Base-by-base conservation (phyloP, 352 stramenopile genomes). In the Blastocystis sp. region DNA sequence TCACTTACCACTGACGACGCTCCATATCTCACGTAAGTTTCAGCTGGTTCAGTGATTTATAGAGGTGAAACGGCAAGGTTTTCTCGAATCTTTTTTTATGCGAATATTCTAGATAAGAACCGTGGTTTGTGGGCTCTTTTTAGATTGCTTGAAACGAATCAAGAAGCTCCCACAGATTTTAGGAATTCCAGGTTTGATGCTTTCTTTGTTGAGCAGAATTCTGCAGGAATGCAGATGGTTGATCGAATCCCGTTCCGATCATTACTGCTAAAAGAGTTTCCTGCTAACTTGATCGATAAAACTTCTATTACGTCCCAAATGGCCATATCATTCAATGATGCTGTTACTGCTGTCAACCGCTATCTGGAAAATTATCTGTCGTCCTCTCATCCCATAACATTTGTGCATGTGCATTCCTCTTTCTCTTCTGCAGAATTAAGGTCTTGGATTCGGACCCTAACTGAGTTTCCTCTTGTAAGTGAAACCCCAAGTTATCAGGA, bases 381-480 rank as follows among this genome's bases (percentile, higher is more conserved):
- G 23, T 84, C 73, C 6, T 18, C 53, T 3, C 77, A 88, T 43
- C 9, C 77, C 11, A 92, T 93, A 43, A 94, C 96, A 0, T 94
- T 98, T 39, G 92, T 98, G n/a, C 69, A 90, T 26, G 26, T 90
- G 55, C 20, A 94, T 90, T 45, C 92, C 93, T 79, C 79, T 87
- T 1, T 95, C 29, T 50, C 92, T 1, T 92, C 91, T 26, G 93
- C 92, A 62, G 90, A 93, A 20, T 90, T 96, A 53, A 92, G 94
- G 9, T 91, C 93, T 41, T 93, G 93, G 70, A 93, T 98, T 23
- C 93, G 94, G 15, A 94, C 93, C 5, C 92, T 98, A 5, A 94
- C 96, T 76, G 95, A 94, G 26, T 96, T 98, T 64, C 95, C 96
- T 4, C 91, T 98, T 37, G 92, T 91, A 29, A 41, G 79, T 37